Base-by-base conservation (phyloP, 2,329 filamentous ascomycete species). In the Microdochium nivale region DNA sequence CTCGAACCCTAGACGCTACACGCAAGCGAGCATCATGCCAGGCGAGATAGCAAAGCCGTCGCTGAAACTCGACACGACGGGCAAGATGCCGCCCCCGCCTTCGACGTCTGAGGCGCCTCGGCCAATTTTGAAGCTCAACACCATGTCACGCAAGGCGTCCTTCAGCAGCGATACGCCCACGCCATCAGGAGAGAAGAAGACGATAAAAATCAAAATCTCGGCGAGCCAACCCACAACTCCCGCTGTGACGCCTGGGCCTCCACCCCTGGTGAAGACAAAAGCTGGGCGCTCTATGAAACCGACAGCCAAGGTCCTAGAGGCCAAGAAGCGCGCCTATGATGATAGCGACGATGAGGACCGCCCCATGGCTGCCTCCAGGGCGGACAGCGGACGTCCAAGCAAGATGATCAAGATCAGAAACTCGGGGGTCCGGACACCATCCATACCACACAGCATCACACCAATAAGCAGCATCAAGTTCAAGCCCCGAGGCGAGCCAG, bases 401-500 rank as follows among this genome's bases (percentile, higher is more conserved):
- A 79, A 79, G 54, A 81, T 78, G 61, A 77, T 83, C 52, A 83
- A 79, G 63, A 71, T 81, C 47, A 72, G 68, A 23, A 61, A 68
- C 21, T 59, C 55, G 44, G 67, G 49, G 49, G 75, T 65, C 48
- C 59, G 59, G 25, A 54, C 57, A 35, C 52, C 55, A 56, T 57
- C 53, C 59, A 61, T 51, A 57, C 64, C 64, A 54, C 47, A 65
- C 8, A 50, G 65, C 60, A 32, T 69, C 70, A 54, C 73, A 65
- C 30, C 72, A 53, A 49, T 60, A 4, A 60, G 52, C 27, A 50
- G 55, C 30, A 64, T 84, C 52, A 79, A 80, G 51, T 70, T 88
- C 52, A 86, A 83, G 61, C 74, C 81, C 48, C 82, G 84, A 59
- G 86, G 85, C n/a, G 79, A 83, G 56, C 76, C 81, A 1, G 86